Conservation (phyloP, 345 rosid genomes). For the Arabidopsis suecica region DNA sequence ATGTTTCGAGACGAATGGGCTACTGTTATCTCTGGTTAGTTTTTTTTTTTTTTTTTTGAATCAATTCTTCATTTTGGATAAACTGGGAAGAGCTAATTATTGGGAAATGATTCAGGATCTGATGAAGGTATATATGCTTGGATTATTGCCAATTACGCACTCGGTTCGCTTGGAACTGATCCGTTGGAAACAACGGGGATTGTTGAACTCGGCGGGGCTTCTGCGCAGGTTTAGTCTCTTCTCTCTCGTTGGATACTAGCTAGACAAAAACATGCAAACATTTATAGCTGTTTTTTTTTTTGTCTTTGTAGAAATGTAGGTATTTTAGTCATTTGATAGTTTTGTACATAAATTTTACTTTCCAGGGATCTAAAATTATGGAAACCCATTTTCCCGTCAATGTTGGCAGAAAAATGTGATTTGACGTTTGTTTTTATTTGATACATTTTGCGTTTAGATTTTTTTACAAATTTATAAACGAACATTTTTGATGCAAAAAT, state of each 20-base stretch:
- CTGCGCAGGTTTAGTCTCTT: conserved; percentile 73
- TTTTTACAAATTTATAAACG: not conserved
- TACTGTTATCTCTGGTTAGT: conserved; percentile 74
- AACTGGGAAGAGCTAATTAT: not conserved
- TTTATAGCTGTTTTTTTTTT: too few species aligned
- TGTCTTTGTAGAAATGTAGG: too few species aligned
- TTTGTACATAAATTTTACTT: too few species aligned
- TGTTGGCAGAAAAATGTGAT: not conserved
- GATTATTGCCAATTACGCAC: conserved; percentile 83
- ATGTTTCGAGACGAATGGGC: conserved; percentile 73
- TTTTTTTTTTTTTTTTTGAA: not conserved
- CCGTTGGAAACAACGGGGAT: conserved; percentile 80
- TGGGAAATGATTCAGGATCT: conserved; percentile 54
- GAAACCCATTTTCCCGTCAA: too few species aligned
- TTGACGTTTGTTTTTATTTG: not conserved
- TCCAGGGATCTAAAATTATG: too few species aligned
- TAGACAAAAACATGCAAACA: too few species aligned
- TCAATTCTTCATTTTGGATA: not conserved
- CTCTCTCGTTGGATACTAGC: not conserved
- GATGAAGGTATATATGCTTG: conserved; percentile 97
- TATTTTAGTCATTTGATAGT: too few species aligned
- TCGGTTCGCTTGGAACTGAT: conserved; percentile 81
- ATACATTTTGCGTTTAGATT: not conserved
- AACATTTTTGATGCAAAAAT: not conserved
- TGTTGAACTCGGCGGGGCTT: conserved; percentile 96